Conservation (phyloP, 2,329 filamentous ascomycete species). For the Botrytis paeoniae region DNA sequence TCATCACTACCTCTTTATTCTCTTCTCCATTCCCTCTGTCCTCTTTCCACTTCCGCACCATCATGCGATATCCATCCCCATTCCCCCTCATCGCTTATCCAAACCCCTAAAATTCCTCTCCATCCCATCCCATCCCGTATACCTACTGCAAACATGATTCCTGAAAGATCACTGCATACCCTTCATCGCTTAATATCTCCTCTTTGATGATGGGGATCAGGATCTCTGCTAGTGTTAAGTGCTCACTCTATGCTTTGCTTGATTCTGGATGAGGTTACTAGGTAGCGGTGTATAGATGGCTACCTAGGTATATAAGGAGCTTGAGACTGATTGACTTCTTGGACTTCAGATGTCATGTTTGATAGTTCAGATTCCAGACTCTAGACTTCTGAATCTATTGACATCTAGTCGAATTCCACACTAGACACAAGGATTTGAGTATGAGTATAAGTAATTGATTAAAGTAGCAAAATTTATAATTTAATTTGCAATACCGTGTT, state of each 20-base stretch:
- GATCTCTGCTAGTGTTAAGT: not conserved
- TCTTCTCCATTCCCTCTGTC: not conserved
- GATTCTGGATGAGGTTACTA: not conserved
- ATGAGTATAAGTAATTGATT: not conserved
- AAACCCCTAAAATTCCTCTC: not conserved
- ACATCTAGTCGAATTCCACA: not conserved
- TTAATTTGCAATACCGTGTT: not conserved
- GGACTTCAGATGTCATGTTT: not conserved
- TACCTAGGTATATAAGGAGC: not conserved
- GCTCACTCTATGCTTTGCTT: not conserved
- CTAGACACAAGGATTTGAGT: not conserved
- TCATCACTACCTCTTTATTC: not conserved
- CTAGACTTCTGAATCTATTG: not conserved
- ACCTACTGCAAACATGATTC: not conserved
- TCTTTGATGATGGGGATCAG: not conserved
- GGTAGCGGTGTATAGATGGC: not conserved
- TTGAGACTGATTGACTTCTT: not conserved
- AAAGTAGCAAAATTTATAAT: not conserved
- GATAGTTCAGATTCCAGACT: not conserved
- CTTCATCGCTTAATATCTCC: not conserved
- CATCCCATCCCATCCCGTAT: not conserved
- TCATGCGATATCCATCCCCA: not conserved
- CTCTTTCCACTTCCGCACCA: not conserved
- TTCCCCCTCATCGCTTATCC: not conserved
- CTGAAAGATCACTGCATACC: not conserved